Evolutionary conservation across 306 rosid species (phyloP), one percentile per base, ranked within the genome.

Genomic region (Trifolium repens): DNA sequence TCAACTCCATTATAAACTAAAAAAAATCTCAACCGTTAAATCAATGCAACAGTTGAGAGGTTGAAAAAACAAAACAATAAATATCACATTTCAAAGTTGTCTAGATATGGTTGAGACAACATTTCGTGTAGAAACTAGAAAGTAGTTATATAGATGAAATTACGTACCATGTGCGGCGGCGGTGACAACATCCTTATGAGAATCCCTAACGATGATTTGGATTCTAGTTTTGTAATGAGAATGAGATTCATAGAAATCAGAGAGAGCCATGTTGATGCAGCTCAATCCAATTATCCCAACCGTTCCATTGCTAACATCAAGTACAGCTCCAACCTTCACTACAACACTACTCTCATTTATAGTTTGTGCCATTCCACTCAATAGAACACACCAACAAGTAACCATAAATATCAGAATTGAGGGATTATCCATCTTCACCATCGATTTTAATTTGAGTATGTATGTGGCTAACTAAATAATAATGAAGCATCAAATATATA

Each of bases 251-350:
- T 85, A 85, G 19, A 81, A 81, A 37, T 85, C 71, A 0, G 81
- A 50, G 8, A 85, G 77, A 0, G 81, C 27, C 67, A 85, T 81
- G n/a, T 67, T 53, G 67, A 81, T 81, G 81, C 84, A 81, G 27
- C 81, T 81, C 26, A 74, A 59, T 4, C 83, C 84, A 16, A 81
- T 71, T 26, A 34, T 77, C 58, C 85, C 87, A 5, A 24, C 47
- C 1, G 0, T 24, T 19, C 55, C 52, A 0, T 10, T 22, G 0
- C 10, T 70, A 42, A 83, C 8, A 60, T 89, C 80, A 54, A 84
- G 75, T 44, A 89, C 27, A 4, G 72, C 80, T 27, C 89, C 90
- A 1, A 81, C 83, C 7, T 88, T 82, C 17, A 88, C 52, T 4
- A 4, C 16, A 46, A 46, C 13, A 46, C 2, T 46, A 12, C 5